phyloP scores from a whole-genome alignment of 73 alveolate species.

The Uronychia binucleata region DNA sequence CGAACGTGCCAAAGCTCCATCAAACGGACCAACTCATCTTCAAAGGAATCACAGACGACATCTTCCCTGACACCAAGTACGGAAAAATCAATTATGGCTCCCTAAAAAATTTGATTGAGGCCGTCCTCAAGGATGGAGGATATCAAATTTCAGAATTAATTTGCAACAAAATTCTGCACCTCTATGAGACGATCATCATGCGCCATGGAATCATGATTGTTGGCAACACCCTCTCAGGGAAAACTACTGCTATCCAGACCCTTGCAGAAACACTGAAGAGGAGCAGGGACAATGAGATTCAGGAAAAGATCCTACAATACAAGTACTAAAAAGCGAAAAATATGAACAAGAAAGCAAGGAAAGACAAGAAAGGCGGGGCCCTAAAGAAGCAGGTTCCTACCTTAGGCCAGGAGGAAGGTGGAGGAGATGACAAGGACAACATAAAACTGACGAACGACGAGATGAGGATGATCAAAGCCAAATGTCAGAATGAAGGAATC shows the following conservation, averaged over 20 bases:
- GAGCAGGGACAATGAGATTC: conserved; percentile 72
- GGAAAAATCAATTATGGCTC: conserved; percentile 72
- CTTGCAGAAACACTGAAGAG: conserved; percentile 77
- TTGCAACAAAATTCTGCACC: conserved; percentile 74
- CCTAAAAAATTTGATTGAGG: conserved; percentile 74
- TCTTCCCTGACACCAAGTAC: conserved; percentile 75
- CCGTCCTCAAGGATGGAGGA: conserved; percentile 69
- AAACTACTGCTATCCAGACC: conserved; percentile 77
- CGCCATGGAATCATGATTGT: conserved; percentile 79
- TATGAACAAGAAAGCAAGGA: conserved; percentile 54
- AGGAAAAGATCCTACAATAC: conserved; percentile 42
- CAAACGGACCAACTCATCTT: conserved; percentile 76
- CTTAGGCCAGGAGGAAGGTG: conserved; percentile 24
- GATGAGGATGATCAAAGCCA: conserved; percentile 47
- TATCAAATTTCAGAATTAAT: conserved; percentile 73
- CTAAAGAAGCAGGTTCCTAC: conserved; percentile 42
- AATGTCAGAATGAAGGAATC: conserved; percentile 81
- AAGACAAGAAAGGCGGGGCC: conserved; percentile 47
- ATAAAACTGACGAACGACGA: conserved; percentile 58
- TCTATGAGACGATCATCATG: conserved; percentile 85
- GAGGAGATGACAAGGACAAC: conserved; percentile 10
- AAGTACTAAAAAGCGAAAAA: conserved; percentile 64
- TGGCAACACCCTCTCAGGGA: conserved; percentile 74
- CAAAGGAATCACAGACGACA: conserved; percentile 79
- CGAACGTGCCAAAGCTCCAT: conserved; percentile 82